Evolutionary conservation across 2,329 filamentous ascomycete genomes (phyloP).

Genomic region (Septoria linicola): DNA sequence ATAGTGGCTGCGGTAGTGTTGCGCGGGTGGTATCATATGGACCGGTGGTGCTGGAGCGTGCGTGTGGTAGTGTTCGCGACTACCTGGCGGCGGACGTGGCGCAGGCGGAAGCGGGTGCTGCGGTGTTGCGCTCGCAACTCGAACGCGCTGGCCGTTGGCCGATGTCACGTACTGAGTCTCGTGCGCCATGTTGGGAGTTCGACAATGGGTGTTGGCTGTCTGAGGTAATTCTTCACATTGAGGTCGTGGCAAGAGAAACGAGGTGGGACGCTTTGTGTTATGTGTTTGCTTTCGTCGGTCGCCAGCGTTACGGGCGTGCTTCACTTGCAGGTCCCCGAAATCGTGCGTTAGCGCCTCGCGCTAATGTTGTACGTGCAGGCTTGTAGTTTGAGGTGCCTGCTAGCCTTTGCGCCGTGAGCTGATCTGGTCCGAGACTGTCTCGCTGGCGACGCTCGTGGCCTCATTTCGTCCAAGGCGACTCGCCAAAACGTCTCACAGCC

Average conservation of each 20-base stretch:
- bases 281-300: slow-evolving; percentile 7
- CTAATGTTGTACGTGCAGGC: not conserved
- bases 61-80: not conserved
- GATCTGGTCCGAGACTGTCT: not conserved
- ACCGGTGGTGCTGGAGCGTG: not conserved
- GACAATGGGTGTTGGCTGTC: not conserved
- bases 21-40: not conserved
- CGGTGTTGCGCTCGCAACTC: not conserved
- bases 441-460: not conserved
- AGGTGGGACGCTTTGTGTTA: not conserved
- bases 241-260: not conserved
- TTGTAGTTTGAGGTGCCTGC: not conserved
- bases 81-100: not conserved
- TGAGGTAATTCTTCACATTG: not conserved
- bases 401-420: not conserved
- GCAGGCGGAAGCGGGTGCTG: not conserved
- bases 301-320: not conserved
- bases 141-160: not conserved
- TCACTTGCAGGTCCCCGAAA: not conserved
- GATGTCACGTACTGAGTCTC: not conserved
- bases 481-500: too few species aligned
- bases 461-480: too few species aligned
- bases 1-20: not conserved
- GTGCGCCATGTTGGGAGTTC: not conserved
- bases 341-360: not conserved